A percentile compares a stretch with the other conserved stretches of the same genome.
Evolutionary conservation across 1,139 yeast genomes (phyloP).

Genomic region (Entelexis paramagnoliae): DNA sequence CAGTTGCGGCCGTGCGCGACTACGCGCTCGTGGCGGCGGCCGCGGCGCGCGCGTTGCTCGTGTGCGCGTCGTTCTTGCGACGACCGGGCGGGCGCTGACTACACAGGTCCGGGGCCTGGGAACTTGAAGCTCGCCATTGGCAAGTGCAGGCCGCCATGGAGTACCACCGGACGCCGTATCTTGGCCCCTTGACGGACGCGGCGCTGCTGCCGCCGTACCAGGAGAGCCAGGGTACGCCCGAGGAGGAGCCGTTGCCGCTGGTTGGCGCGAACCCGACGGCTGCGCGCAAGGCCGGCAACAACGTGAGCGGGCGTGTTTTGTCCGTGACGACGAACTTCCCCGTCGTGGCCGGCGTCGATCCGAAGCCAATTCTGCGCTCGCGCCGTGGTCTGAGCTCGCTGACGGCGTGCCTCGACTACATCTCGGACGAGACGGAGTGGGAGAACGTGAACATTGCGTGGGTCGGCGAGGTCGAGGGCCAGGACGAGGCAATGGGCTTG

Average conservation of each 20-base stretch:
- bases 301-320: constrained; percentile 53
- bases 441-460: constrained; percentile 84
- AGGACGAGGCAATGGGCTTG: constrained; percentile 12
- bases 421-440: constrained; percentile 64
- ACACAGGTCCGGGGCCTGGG: not conserved
- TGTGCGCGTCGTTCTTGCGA: not conserved
- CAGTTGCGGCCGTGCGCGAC: no score
- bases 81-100: not conserved
- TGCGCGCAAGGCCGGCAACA: constrained; percentile 29
- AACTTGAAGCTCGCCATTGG: not conserved
- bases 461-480: constrained; percentile 71
- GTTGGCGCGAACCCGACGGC: constrained; percentile 31
- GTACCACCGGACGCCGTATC: constrained; percentile 27
- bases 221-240: constrained; percentile 3
- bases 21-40: no score
- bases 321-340: constrained; percentile 64
- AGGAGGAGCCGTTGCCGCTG: constrained; percentile 10
- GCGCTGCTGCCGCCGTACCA: constrained; percentile 13
- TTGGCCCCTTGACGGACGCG: constrained; percentile 27
- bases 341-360: constrained; percentile 38
- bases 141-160: constrained; percentile 12
- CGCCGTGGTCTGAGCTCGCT: constrained; percentile 80
- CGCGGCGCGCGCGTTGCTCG: not conserved
- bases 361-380: constrained; percentile 29
- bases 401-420: constrained; percentile 58